Evolutionary conservation across 371 early-diverging fungal genomes (phyloP).

Genomic region (Rhizopus arrhizus): DNA sequence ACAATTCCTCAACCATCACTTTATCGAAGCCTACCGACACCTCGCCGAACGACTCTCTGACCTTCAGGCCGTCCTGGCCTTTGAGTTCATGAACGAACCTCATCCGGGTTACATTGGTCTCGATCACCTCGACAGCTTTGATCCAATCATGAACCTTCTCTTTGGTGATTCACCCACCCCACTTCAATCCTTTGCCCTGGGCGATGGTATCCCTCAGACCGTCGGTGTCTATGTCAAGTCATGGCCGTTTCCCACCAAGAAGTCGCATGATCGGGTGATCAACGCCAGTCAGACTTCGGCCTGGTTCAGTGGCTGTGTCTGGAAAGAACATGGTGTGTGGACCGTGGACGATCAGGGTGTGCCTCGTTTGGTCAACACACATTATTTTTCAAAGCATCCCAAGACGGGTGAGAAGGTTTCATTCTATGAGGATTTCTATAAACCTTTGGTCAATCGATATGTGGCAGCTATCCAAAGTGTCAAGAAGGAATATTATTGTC

Average conservation of each 20-base stretch:
- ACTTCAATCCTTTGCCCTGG: conserved; percentile 73
- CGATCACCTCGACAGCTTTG: conserved; percentile 55
- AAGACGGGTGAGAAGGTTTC: conserved; percentile 53
- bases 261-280: conserved; percentile 55
- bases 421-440: conserved; percentile 68
- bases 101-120: conserved; percentile 80
- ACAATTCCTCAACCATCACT: conserved; percentile 54
- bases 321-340: conserved; percentile 83
- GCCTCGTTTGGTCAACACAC: conserved; percentile 55
- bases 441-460: conserved; percentile 69
- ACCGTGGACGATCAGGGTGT: conserved; percentile 53
- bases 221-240: conserved; percentile 73
- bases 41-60: conserved; percentile 60
- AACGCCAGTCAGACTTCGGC: conserved; percentile 60
- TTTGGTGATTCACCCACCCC: conserved; percentile 74
- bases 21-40: conserved; percentile 55
- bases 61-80: conserved; percentile 70
- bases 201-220: conserved; percentile 61
- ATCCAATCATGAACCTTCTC: conserved; percentile 67
- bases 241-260: conserved; percentile 75
- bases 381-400: conserved; percentile 74
- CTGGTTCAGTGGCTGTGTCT: conserved; percentile 72
- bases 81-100: conserved; percentile 86
- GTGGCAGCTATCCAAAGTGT: conserved; percentile 62
- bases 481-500: conserved; percentile 56